Conservation (phyloP, 257 asterid genomes). For the Primulina tabacum region DNA sequence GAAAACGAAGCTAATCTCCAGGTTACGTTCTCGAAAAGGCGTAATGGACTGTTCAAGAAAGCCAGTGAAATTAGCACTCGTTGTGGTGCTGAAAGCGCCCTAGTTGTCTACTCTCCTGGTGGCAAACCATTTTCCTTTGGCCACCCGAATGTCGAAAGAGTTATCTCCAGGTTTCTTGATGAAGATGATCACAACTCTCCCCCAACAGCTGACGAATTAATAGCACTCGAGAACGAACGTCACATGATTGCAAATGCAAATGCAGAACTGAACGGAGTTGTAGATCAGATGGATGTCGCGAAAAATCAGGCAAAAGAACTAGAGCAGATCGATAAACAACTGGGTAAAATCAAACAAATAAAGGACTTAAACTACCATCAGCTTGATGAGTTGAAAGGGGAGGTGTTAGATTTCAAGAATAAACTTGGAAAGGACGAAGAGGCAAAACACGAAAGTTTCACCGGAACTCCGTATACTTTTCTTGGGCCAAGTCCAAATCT, state of each 20-base stretch:
- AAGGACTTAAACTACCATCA: too few relatives aligned
- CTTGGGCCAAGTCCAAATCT: not conserved
- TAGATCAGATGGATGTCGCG: not conserved
- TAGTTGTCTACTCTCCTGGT: not conserved
- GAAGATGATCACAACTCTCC: not conserved
- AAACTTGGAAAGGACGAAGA: not conserved
- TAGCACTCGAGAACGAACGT: not conserved
- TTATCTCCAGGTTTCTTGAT: not conserved
- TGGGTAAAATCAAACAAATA: not conserved
- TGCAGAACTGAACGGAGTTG: not conserved
- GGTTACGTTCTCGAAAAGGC: not conserved
- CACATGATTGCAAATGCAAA: not conserved
- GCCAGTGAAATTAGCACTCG: not conserved
- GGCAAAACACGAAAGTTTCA: not conserved
- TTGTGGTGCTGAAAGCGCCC: not conserved
- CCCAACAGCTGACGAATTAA: too few relatives aligned
- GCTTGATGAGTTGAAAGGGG: not conserved
- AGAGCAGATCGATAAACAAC: not conserved
- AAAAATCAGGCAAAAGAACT: not conserved
- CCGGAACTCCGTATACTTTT: not conserved
- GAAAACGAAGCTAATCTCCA: not conserved
- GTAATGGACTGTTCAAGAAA: not conserved
- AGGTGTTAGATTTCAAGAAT: not conserved
- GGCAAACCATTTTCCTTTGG: not conserved
- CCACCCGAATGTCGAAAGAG: not conserved